Conservation (phyloP, 768 basidiomycete species). For the Cantharellus anzutake region DNA sequence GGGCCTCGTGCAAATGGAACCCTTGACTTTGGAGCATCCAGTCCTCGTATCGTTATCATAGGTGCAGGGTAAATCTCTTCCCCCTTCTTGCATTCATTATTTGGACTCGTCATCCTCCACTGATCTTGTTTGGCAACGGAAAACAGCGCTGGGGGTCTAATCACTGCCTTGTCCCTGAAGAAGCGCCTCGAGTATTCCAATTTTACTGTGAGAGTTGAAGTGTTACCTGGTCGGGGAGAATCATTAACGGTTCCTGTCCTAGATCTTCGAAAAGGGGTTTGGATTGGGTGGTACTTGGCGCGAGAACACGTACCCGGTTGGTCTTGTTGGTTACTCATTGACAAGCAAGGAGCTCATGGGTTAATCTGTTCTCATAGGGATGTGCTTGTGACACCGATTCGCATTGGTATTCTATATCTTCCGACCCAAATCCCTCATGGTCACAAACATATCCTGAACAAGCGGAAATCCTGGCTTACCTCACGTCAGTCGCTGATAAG, state of each 20-base stretch:
- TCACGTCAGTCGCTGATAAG: constrained; percentile 28
- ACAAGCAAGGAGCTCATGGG: not conserved
- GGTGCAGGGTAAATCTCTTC: not conserved
- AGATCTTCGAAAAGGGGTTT: not conserved
- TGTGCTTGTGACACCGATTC: not conserved
- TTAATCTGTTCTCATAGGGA: not conserved
- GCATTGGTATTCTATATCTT: constrained; percentile 37
- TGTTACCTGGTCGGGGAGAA: not conserved
- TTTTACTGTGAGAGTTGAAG: not conserved
- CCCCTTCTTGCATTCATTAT: not conserved
- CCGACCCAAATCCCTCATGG: constrained; percentile 36
- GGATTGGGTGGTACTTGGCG: not conserved
- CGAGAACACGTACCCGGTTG: not conserved
- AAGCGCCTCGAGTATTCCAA: not conserved
- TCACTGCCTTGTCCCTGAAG: not conserved
- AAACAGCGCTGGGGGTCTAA: not conserved
- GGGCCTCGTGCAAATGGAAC: no score
- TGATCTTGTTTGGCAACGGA: not conserved
- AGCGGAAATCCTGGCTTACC: constrained; percentile 32
- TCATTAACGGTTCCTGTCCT: not conserved
- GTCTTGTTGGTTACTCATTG: not conserved
- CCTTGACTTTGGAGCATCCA: no score
- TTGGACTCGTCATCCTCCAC: not conserved
- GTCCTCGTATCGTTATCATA: not conserved
- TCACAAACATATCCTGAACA: constrained; percentile 26